Conservation (phyloP, 768 basidiomycete genomes). For the Mycena epipterygia region DNA sequence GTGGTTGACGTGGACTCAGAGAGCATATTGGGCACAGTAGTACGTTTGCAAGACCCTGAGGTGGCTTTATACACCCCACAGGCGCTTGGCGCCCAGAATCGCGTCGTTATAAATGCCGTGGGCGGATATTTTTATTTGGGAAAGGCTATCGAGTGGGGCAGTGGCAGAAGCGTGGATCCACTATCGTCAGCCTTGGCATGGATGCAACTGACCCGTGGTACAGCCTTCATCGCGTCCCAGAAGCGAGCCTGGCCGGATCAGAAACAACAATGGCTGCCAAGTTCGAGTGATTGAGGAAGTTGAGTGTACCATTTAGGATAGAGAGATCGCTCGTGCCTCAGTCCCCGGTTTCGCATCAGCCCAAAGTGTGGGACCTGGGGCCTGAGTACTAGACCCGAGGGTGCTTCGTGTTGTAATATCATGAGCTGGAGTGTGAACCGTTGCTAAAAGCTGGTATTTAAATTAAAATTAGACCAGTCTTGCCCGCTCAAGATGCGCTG, state of each 20-base stretch:
- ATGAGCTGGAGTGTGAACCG: constrained; percentile 5
- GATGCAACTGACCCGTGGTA: constrained; percentile 14
- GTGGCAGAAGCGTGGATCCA: constrained; percentile 16
- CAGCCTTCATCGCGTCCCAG: constrained; percentile 2
- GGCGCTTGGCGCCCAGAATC: constrained; percentile 26
- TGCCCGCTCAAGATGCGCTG: not conserved
- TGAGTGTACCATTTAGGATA: not conserved
- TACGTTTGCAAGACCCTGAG: not conserved
- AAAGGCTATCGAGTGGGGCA: constrained; percentile 10
- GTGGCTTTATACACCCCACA: constrained; percentile 13
- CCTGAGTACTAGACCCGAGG: no score
- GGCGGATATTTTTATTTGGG: constrained; percentile 15
- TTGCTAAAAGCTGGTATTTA: not conserved
- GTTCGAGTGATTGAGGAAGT: not conserved
- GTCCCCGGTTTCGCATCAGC: not conserved
- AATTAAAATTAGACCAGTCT: constrained; percentile 4
- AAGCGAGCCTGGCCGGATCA: not conserved
- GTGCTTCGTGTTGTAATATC: no score
- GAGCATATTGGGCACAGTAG: constrained; percentile 6
- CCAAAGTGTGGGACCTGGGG: not conserved
- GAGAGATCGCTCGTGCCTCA: not conserved
- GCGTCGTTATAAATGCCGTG: constrained; percentile 11
- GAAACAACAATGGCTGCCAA: constrained; percentile 3
- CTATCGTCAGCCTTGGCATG: constrained; percentile 16
- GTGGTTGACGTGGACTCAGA: constrained; percentile 8